phyloP scores from a whole-genome alignment of 208 protist species.

The Crithidia sp. region DNA sequence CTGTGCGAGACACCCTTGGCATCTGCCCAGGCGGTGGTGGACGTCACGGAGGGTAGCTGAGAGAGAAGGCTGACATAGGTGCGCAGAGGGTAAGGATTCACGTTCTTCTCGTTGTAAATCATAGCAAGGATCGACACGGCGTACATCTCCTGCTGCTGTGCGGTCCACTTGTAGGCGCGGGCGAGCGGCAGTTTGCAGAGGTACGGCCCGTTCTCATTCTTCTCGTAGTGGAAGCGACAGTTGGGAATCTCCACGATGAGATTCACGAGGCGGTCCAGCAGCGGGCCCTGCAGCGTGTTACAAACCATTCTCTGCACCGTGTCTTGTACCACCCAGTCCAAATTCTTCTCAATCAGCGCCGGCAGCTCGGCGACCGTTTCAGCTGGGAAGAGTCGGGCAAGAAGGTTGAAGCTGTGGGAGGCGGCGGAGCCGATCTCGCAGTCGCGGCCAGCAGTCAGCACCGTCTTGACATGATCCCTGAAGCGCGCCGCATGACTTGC shows the following conservation, averaged over 20 bases:
- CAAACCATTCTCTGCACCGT: conserved; percentile 19
- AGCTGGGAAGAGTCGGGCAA: conserved; percentile 4
- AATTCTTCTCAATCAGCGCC: background rate
- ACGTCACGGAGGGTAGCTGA: conserved; percentile 20
- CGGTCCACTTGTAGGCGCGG: conserved; percentile 30
- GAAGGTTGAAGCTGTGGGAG: background rate
- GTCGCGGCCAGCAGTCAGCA: background rate
- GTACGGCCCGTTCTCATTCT: background rate
- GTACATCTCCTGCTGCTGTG: conserved; percentile 31
- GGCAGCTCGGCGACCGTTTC: conserved; percentile 1
- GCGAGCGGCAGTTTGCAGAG: conserved; percentile 13
- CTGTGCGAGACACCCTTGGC: conserved; percentile 15
- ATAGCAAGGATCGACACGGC: conserved; percentile 19
- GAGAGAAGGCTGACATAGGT: conserved; percentile 5
- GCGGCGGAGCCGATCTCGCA: background rate
- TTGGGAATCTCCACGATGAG: background rate
- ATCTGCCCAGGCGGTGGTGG: conserved; percentile 15
- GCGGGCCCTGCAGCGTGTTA: conserved; percentile 13
- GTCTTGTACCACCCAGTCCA: conserved; percentile 17
- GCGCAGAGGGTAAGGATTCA: background rate
- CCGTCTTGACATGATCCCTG: background rate
- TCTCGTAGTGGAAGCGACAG: conserved; percentile 18
- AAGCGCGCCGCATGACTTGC: background rate
- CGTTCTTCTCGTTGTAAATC: background rate
- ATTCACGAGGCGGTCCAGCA: conserved; percentile 1